A percentile compares a stretch with the other conserved stretches of the same genome.
Evolutionary conservation across 495 filamentous ascomycete species (phyloP).

Genomic region (Lophium mytilinum): DNA sequence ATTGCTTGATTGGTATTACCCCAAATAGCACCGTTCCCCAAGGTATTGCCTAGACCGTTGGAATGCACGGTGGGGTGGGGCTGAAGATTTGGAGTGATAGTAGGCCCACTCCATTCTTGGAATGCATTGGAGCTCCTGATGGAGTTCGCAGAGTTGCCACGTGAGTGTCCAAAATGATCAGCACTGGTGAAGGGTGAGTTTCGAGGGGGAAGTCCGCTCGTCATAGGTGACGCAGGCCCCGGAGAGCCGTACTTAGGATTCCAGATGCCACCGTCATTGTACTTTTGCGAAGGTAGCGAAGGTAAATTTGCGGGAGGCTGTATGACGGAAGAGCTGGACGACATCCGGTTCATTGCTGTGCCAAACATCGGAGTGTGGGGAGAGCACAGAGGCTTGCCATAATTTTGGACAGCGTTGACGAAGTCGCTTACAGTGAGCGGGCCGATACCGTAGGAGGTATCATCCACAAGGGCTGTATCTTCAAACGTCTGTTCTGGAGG

Average conservation of each 20-base stretch:
- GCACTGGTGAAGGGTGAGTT: slow-evolving; percentile 11
- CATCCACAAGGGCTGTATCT: slow-evolving; percentile 16
- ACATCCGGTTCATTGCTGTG: slow-evolving; percentile 13
- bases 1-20: slow-evolving; percentile 3
- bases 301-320: slow-evolving; percentile 15
- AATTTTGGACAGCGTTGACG: slow-evolving; percentile 18
- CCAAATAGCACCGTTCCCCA: slow-evolving; percentile 16
- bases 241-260: slow-evolving; percentile 20
- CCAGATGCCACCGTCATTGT: slow-evolving; percentile 17
- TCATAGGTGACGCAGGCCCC: slow-evolving; percentile 14
- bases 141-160: slow-evolving; percentile 17
- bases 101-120: slow-evolving; percentile 1
- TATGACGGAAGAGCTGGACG: slow-evolving; percentile 18
- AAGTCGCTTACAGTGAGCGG: slow-evolving; percentile 13
- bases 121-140: slow-evolving; percentile 6
- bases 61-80: not conserved
- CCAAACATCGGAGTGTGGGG: slow-evolving; percentile 3
- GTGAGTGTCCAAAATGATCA: slow-evolving; percentile 8
- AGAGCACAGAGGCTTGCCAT: slow-evolving; percentile 8
- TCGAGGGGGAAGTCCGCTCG: not conserved
- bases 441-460: slow-evolving; percentile 13
- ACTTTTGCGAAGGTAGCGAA: slow-evolving; percentile 19
- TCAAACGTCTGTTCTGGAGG: slow-evolving; percentile 31
- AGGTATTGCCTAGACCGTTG: not conserved
- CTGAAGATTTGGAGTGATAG: slow-evolving; percentile 1